phyloP scores from a whole-genome alignment of 805 yeast species.

The Suhomyces vadensis region DNA sequence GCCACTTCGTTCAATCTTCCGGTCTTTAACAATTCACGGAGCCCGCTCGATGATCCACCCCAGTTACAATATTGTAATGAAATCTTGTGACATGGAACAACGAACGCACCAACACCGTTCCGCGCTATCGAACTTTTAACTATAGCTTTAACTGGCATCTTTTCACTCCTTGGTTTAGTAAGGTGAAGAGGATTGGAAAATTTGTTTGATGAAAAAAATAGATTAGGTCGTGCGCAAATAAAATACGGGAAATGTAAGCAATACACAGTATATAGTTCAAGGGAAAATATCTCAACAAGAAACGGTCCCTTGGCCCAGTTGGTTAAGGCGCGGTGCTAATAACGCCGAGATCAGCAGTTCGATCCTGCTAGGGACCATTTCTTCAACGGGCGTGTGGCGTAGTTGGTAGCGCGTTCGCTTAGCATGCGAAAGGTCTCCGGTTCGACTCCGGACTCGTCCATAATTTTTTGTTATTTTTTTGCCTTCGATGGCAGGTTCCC shows the following conservation, averaged over 20 bases:
- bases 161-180: neutral
- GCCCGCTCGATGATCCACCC: slow-evolving; percentile 92
- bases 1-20: slow-evolving; percentile 60
- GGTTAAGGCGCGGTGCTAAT: slow-evolving; percentile 57
- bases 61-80: slow-evolving; percentile 85
- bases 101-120: slow-evolving; percentile 75
- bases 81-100: slow-evolving; percentile 73
- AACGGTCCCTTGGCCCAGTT: slow-evolving; percentile 54
- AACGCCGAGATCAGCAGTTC: slow-evolving; percentile 77
- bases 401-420: slow-evolving; percentile 82
- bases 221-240: slow-evolving; percentile 6
- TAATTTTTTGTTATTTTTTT: slow-evolving; percentile 11
- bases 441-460: slow-evolving; percentile 79
- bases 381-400: slow-evolving; percentile 68
- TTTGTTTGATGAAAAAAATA: slow-evolving; percentile 5
- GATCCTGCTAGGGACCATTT: slow-evolving; percentile 83
- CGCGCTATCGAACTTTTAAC: slow-evolving; percentile 60
- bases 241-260: too few species aligned
- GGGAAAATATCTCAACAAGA: neutral
- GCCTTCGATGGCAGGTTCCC: neutral
- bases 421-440: slow-evolving; percentile 81
- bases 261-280: neutral
- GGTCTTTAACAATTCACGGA: slow-evolving; percentile 63
- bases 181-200: slow-evolving; percentile 5
- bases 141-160: slow-evolving; percentile 63